Conservation (phyloP, 208 protist species). For the Leishmania turanica region DNA sequence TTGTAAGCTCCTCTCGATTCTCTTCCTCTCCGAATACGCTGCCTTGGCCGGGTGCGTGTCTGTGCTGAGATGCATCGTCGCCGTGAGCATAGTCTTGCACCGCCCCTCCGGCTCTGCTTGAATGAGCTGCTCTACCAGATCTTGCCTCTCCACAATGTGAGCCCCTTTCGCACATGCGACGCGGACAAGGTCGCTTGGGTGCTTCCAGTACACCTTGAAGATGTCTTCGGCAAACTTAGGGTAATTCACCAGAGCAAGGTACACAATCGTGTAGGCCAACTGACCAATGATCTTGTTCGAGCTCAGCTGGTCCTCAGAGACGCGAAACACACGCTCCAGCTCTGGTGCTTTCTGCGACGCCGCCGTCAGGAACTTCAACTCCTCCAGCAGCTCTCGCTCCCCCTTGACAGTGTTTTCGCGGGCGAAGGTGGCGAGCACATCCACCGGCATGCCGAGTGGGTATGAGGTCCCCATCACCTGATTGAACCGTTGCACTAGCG, state of each 20-base stretch:
- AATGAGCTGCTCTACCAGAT: conserved; percentile 77
- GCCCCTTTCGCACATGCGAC: conserved; percentile 89
- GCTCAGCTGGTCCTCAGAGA: conserved; percentile 82
- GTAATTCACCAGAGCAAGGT: conserved; percentile 84
- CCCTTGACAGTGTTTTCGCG: conserved; percentile 70
- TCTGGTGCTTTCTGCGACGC: conserved; percentile 73
- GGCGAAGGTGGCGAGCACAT: conserved; percentile 85
- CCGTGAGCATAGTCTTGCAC: conserved; percentile 67
- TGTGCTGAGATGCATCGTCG: conserved; percentile 48
- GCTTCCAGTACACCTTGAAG: conserved; percentile 66
- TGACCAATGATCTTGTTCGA: conserved; percentile 86
- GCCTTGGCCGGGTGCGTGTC: neutral
- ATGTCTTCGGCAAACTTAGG: conserved; percentile 79
- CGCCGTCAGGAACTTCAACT: conserved; percentile 80
- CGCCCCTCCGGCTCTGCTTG: conserved; percentile 74
- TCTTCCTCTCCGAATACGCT: neutral
- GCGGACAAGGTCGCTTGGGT: conserved; percentile 84
- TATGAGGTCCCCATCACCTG: conserved; percentile 87
- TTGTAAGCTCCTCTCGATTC: neutral
- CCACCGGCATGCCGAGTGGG: conserved; percentile 87
- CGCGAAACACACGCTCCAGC: conserved; percentile 80
- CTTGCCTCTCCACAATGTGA: conserved; percentile 70
- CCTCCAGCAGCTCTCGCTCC: conserved; percentile 72
- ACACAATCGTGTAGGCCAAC: conserved; percentile 90
- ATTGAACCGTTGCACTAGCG: conserved; percentile 91